A percentile compares a stretch with the other conserved stretches of the same genome.
These are phyloP conservation scores for Crotalaria pallida DNA, from an alignment of 306 rosid species.

Conservation along the genomic window DNA sequence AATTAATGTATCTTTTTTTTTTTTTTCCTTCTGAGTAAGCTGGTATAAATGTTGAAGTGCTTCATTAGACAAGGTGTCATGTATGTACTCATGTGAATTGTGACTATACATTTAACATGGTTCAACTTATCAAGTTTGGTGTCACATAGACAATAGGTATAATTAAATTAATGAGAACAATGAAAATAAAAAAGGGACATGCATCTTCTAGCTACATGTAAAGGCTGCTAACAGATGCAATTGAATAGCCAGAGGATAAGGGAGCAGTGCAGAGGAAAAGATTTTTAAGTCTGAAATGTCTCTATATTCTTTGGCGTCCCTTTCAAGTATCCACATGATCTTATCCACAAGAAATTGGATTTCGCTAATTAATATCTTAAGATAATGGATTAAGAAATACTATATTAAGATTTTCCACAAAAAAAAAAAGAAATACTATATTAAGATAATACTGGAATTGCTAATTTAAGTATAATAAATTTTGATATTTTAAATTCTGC, in stretches of 20 bases:
- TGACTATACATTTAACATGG: neutral
- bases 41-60: neutral
- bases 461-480: too few relatives aligned
- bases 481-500: too few relatives aligned
- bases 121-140: neutral
- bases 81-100: neutral
- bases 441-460: too few relatives aligned
- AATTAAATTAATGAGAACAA: neutral
- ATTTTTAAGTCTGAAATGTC: too few relatives aligned
- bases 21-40: neutral
- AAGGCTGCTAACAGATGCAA: neutral
- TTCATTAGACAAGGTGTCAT: neutral
- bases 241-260: neutral
- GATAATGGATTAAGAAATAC: too few relatives aligned
- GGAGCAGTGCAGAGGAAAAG: neutral
- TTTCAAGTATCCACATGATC: neutral
- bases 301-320: neutral
- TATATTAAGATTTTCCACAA: too few relatives aligned
- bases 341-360: neutral
- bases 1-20: conserved; percentile 3
- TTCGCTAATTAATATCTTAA: too few relatives aligned
- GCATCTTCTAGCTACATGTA: neutral
- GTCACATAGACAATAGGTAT: neutral
- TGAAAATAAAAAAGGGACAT: neutral
- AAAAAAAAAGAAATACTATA: too few relatives aligned